These are phyloP conservation scores for Solanum arcanum DNA, from an alignment of 257 asterid species.

Conservation along the genomic window DNA sequence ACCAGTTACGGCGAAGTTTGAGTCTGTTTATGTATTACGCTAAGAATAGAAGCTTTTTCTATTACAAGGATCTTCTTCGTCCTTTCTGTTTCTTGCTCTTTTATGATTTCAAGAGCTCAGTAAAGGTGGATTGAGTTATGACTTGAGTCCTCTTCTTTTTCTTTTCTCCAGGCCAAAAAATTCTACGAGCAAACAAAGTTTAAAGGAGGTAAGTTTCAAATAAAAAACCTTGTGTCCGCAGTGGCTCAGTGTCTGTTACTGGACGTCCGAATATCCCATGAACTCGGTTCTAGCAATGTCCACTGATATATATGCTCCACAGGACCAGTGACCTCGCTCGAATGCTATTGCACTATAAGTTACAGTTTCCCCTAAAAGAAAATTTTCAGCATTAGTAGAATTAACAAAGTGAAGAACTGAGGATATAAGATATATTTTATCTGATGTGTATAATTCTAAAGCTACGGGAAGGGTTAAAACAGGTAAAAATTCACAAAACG, in stretches of 20 bases:
- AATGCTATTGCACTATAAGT: background rate
- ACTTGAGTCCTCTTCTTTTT: background rate
- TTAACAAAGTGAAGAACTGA: background rate
- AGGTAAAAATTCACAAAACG: background rate
- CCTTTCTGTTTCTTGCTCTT: background rate
- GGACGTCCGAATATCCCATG: background rate
- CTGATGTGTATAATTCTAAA: background rate
- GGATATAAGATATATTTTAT: background rate
- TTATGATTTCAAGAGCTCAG: background rate
- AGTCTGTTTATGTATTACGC: background rate
- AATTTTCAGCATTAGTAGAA: background rate
- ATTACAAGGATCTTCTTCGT: no score
- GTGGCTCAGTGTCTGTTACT: background rate
- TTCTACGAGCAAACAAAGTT: conserved; percentile 81
- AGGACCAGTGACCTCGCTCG: background rate
- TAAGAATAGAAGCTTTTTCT: no score
- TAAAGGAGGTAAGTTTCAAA: conserved; percentile 61
- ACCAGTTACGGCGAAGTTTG: background rate
- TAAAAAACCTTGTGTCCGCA: background rate
- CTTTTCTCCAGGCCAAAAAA: conserved; percentile 57
- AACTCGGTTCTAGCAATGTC: background rate
- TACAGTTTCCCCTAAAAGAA: background rate
- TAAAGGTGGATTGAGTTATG: background rate
- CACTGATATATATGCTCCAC: background rate
- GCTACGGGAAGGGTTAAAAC: background rate